Percentiles rank a stretch among this genome's conserved stretches.
These are phyloP conservation scores for Sugiyamaella japonica DNA, from an alignment of 1,139 yeast species.

Conservation along the genomic window DNA sequence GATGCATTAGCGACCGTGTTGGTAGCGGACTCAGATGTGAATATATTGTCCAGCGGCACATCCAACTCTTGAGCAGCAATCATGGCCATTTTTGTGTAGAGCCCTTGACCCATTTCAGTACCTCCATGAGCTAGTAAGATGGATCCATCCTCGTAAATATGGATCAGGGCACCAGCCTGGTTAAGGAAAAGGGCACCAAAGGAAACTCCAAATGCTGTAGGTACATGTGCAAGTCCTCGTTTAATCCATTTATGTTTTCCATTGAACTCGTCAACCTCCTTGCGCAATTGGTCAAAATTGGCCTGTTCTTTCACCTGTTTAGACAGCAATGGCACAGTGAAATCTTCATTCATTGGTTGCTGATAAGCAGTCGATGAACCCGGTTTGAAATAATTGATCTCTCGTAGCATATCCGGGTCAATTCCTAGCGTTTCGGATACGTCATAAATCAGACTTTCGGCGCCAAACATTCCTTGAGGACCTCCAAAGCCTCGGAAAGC, in stretches of 20 bases:
- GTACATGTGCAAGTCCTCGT: slow-evolving; percentile 48
- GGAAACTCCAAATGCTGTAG: slow-evolving; percentile 49
- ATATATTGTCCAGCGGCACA: slow-evolving; percentile 44
- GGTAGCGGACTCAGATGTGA: slow-evolving; percentile 48
- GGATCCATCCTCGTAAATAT: slow-evolving; percentile 49
- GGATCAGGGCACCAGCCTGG: slow-evolving; percentile 50
- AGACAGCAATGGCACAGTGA: slow-evolving; percentile 67
- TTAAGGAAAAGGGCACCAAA: slow-evolving; percentile 48
- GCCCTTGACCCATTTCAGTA: slow-evolving; percentile 53
- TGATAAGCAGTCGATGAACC: slow-evolving; percentile 44
- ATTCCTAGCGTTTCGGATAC: slow-evolving; percentile 44
- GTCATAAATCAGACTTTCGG: slow-evolving; percentile 44
- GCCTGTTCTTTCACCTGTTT: slow-evolving; percentile 81
- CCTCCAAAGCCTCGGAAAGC: slow-evolving; percentile 53
- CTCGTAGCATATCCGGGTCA: slow-evolving; percentile 44
- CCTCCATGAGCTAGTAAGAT: slow-evolving; percentile 49
- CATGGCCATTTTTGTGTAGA: slow-evolving; percentile 50
- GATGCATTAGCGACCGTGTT: slow-evolving; percentile 49
- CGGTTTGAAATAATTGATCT: slow-evolving; percentile 41
- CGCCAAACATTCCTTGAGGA: slow-evolving; percentile 50
- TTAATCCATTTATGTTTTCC: slow-evolving; percentile 45
- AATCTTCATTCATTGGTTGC: slow-evolving; percentile 46
- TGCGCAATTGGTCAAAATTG: slow-evolving; percentile 39
- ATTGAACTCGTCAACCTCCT: slow-evolving; percentile 45
- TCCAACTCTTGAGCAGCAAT: slow-evolving; percentile 46